Conservation (phyloP, 345 rosid genomes). For the Citrus unshiu region DNA sequence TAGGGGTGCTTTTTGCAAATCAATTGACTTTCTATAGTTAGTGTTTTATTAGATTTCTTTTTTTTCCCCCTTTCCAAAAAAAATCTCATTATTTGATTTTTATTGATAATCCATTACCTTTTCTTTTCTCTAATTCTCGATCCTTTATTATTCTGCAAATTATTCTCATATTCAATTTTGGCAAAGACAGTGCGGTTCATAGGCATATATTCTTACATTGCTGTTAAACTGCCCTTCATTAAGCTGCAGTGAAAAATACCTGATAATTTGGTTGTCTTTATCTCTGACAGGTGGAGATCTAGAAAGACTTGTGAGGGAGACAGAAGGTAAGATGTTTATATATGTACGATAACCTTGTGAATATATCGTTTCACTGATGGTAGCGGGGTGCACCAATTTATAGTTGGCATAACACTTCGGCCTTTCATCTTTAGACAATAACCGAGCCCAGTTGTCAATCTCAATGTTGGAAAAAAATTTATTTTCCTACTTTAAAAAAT, state of each 20-base stretch:
- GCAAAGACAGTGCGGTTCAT: background rate
- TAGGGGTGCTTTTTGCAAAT: background rate
- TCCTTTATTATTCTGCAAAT: background rate
- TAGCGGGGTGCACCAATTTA: background rate
- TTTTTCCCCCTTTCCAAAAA: no score
- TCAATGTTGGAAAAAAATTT: background rate
- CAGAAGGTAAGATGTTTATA: slow-evolving; percentile 57
- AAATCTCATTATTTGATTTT: background rate
- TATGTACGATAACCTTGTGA: background rate
- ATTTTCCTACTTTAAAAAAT: background rate
- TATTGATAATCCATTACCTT: background rate
- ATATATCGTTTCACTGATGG: background rate
- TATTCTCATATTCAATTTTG: background rate
- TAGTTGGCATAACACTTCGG: slow-evolving; percentile 5
- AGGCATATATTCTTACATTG: background rate
- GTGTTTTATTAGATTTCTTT: background rate
- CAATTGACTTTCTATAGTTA: background rate
- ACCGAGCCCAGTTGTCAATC: background rate
- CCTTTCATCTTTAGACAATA: background rate
- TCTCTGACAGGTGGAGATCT: slow-evolving; percentile 57
- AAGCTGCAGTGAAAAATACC: background rate
- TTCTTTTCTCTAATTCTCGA: background rate
- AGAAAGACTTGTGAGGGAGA: slow-evolving; percentile 72
- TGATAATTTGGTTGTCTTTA: slow-evolving; percentile 9
- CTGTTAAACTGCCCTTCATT: background rate